Evolutionary conservation across 768 basidiomycete genomes (phyloP).

Genomic region (Cubamyces lactineus): DNA sequence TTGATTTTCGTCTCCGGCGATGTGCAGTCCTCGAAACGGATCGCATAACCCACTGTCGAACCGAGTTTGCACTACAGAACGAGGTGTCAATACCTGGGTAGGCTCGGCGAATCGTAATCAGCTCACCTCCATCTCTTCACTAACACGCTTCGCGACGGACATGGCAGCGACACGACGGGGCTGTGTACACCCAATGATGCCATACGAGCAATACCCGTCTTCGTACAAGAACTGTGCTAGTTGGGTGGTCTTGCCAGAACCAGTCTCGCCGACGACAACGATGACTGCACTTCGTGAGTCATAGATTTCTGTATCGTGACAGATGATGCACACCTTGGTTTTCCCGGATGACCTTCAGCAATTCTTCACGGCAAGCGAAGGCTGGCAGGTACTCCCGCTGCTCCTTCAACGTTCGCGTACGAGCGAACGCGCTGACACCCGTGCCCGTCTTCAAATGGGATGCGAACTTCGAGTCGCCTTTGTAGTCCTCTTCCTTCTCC

Average conservation of each 20-base stretch:
- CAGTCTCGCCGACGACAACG: slow-evolving; percentile 99
- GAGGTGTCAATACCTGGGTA: slow-evolving; percentile 12
- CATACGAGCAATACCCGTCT: slow-evolving; percentile 90
- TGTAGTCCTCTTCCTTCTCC: slow-evolving; percentile 72
- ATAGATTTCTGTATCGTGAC: background rate
- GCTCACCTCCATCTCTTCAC: slow-evolving; percentile 96
- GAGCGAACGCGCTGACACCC: slow-evolving; percentile 82
- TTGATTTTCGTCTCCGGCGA: slow-evolving; percentile 94
- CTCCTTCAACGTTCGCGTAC: slow-evolving; percentile 83
- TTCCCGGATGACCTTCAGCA: slow-evolving; percentile 86
- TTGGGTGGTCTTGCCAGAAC: slow-evolving; percentile 98
- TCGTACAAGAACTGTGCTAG: slow-evolving; percentile 95
- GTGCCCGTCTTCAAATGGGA: slow-evolving; percentile 81
- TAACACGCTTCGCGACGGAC: slow-evolving; percentile 99
- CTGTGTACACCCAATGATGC: slow-evolving; percentile 96
- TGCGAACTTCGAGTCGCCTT: slow-evolving; percentile 97
- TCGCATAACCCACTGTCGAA: slow-evolving; percentile 91
- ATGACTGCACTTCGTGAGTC: slow-evolving; percentile 57
- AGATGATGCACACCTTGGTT: slow-evolving; percentile 75
- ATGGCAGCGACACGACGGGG: slow-evolving; percentile 98
- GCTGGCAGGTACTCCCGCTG: slow-evolving; percentile 97
- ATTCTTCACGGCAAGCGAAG: slow-evolving; percentile 94
- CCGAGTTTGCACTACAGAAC: slow-evolving; percentile 79
- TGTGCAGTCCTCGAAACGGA: slow-evolving; percentile 98
- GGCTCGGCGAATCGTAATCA: background rate